Evolutionary conservation across 495 filamentous ascomycete genomes (phyloP).

Genomic region (Hamigera avellanea): DNA sequence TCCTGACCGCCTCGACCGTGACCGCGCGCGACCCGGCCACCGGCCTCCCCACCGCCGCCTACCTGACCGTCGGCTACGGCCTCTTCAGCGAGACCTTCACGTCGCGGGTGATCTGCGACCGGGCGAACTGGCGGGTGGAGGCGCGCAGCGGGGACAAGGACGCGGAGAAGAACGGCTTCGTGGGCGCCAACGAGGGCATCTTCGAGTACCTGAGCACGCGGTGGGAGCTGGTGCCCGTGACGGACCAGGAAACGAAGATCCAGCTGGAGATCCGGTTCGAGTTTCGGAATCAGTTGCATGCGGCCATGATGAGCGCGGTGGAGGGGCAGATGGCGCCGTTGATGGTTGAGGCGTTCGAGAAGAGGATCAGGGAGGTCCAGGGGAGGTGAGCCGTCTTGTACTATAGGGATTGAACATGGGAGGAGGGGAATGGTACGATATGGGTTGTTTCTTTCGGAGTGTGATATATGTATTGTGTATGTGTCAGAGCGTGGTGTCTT

Average conservation of each 20-base stretch:
- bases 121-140: constrained; percentile 49
- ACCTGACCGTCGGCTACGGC: constrained; percentile 76
- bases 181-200: constrained; percentile 39
- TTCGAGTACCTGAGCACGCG: constrained; percentile 67
- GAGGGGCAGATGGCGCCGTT: constrained; percentile 72
- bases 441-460: too few relatives aligned
- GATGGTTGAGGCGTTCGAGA: constrained; percentile 93
- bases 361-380: constrained; percentile 52
- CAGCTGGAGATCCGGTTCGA: constrained; percentile 61
- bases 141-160: constrained; percentile 55
- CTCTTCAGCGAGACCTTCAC: constrained; percentile 72
- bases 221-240: constrained; percentile 51
- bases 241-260: constrained; percentile 72
- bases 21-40: constrained; percentile 45
- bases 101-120: constrained; percentile 62
- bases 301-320: constrained; percentile 61
- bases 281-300: constrained; percentile 79
- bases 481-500: too few relatives aligned
- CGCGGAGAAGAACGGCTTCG: constrained; percentile 15
- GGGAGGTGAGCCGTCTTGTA: constrained; percentile 13
- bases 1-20: constrained; percentile 60
- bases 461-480: too few relatives aligned
- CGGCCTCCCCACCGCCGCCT: constrained; percentile 59
- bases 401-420: constrained; percentile 1
- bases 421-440: constrained; percentile 6